Evolutionary conservation across 2,329 filamentous ascomycete genomes (phyloP), one percentile per base, ranked within the genome.

Genomic region (Phaeomoniella chlamydospora): DNA sequence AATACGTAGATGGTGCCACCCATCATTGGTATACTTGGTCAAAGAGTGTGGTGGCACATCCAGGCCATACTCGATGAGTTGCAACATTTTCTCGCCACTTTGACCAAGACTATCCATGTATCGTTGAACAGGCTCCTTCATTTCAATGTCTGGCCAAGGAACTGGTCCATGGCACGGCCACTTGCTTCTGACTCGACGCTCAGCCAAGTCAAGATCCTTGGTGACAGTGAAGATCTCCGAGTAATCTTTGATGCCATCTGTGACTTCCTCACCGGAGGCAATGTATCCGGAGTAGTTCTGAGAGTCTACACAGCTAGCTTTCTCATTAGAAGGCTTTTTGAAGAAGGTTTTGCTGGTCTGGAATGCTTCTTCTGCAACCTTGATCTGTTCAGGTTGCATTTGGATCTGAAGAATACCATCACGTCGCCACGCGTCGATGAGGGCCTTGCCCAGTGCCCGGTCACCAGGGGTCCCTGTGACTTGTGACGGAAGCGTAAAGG

Each of bases 221-320:
- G 61, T 68, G 13, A 68, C 60, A 2, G 66, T 70, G 40, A 68
- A 69, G 18, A 69, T 67, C 46, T 69, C 65, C 1, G 61, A 65
- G 43, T 68, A 68, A 44, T 70, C 65, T 12, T 62, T 62, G 16
- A 69, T 55, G 22, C 64, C 64, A 37, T 63, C 46, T 3, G 45
- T 45, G 18, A 47, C 32, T 14, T 49, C 47, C 34, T 68, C 65
- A 0, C 65, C 65, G 0, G 60, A 65, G 15, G 64, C 65, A 33
- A 68, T 59, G 43, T 68, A 68, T 2, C 65, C 65, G 1, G 63
- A 47, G 33, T 65, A 68, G 41, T 60, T 67, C 40, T 57, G 53
- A 11, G 51, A 50, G 41, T 69, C 61, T 4, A 68, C 50, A 30
- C 62, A 65, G 1, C 52, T 49, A 2, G 53, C 52, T 39, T 69